These are phyloP conservation scores for Fragilaria crotonensis DNA, from an alignment of 108 stramenopile genomes.

Conservation along the genomic window DNA sequence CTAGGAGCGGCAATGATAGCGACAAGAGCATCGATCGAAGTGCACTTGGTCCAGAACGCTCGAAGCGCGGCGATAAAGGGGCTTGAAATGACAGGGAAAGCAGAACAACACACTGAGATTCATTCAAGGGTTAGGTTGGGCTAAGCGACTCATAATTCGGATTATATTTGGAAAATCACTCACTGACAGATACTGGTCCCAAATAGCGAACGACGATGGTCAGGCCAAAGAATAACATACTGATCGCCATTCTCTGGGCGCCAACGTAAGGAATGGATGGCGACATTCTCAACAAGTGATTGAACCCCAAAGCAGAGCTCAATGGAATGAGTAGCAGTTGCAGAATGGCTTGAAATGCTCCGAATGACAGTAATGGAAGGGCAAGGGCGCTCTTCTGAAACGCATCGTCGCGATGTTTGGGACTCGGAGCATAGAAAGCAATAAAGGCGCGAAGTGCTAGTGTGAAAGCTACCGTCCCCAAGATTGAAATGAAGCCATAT, in stretches of 20 bases:
- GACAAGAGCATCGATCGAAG: neutral
- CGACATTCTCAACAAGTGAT: constrained; percentile 11
- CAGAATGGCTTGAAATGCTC: neutral
- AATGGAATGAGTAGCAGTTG: constrained; percentile 13
- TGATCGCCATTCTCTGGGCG: constrained; percentile 9
- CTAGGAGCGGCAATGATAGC: constrained; percentile 6
- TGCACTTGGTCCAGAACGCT: neutral
- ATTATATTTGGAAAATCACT: constrained; percentile 3
- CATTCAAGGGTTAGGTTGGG: no score
- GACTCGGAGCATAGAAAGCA: constrained; percentile 11
- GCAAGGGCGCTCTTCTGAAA: constrained; percentile 1
- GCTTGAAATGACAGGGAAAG: constrained; percentile 20
- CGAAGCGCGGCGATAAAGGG: constrained; percentile 12
- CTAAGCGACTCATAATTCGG: neutral
- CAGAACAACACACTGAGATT: constrained; percentile 28
- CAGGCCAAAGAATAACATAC: constrained; percentile 18
- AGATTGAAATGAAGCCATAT: neutral
- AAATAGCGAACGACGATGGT: constrained; percentile 22
- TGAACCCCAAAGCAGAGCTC: neutral
- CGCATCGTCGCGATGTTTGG: constrained; percentile 11
- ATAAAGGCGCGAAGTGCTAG: neutral
- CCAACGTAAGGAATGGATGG: constrained; percentile 10
- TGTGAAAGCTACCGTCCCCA: neutral
- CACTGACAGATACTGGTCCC: constrained; percentile 29
- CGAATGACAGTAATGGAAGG: constrained; percentile 13